Evolutionary conservation across 2,329 filamentous ascomycete species (phyloP), one percentile per base, ranked within the genome.

Genomic region (Escovopsis sp.): DNA sequence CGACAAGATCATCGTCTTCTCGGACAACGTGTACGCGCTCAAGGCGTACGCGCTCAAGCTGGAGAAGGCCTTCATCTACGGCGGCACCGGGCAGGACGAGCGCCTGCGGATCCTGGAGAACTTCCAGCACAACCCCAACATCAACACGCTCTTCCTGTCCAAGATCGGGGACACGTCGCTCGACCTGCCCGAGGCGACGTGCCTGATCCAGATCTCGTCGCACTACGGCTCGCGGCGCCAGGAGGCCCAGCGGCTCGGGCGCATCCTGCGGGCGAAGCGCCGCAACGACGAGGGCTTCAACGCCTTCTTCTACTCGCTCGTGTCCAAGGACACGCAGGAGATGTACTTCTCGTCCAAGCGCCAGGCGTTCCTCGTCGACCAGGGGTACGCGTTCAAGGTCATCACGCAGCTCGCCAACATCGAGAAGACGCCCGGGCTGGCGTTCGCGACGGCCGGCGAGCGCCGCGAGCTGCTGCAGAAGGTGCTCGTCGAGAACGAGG

Each of bases 91-190:
- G 16, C 86, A 95, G 54, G 71, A 74, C 13, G 91, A 96, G 63
- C 85, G 91, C 27, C 75, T 93, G 54, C 73, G 78, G 24, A 88
- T 96, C 41, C 65, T 98, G 27, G 84, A 94, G 51, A 94, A 96
- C 55, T 96, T 98, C 59, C 88, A 94, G 60, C 83, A 93, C 58
- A 94, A 94, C 54, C 80, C 87, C 13, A 68, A 79, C 6, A 81
- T 94, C 53, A 93, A 89, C 58, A 96, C 89, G 1, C 78, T 98
- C 37, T 95, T 98, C 65, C 68, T 96, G 1, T 95, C 87, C 43
- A 96, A 96, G 63, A 96, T 98, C 54, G 91, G 91, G 34, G 91
- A 96, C 57, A 98, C 91, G 0, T 96, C 89, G n/a, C 77, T 98
- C 9, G 91, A 98, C 64, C 66, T 98, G 16, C 91, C 91, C 0